Base-by-base conservation (phyloP, 2,329 filamentous ascomycete species). In the Stylonectria norvegica region DNA sequence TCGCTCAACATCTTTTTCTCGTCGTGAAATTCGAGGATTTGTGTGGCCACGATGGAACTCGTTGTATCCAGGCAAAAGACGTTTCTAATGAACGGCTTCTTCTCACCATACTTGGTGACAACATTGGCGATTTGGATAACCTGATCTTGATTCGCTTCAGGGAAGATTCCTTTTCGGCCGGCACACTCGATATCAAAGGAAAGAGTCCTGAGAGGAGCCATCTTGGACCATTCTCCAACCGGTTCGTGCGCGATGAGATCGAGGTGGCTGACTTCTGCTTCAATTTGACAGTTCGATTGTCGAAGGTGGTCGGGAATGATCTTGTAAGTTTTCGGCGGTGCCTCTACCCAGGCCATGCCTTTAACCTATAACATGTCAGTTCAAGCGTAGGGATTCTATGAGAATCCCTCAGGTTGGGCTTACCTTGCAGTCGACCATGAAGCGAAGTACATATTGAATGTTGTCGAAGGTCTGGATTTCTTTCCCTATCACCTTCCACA, bases 181-280 rank as follows among this genome's bases (percentile, higher is more conserved):
- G 93, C 93, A 65, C 93, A 98, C 66, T 98, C 93, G 55, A 98
- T 98, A 78, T 98, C 93, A 59, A 98, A 97, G 4, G 93, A 97
- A 32, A 98, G 68, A 33, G 95, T 85, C 46, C 93, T 83, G 4
- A 98, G 72, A 0, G 93, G 93, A 0, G 94, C 93, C 83, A 97
- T 96, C 68, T 96, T 98, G 19, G 89, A 88, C 89, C 91, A 98
- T 61, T 97, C 90, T 14, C 90, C 91, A 51, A 93, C 85, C 2
- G 90, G 82, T 34, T 86, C 81, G 64, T 97, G 91, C 8, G 93
- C 83, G 48, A 96, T 82, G 7, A 98, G 71, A 56, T 97, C 83
- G 43, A 73, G 71, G 58, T 94, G 95, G 61, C 85, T 83, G 40
- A 95, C 79, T 52, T 83, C 77, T 10, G 91, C 93, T 67, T 98